phyloP scores from a whole-genome alignment of 148 eudicot species.

The Rhododendron ovatum region DNA sequence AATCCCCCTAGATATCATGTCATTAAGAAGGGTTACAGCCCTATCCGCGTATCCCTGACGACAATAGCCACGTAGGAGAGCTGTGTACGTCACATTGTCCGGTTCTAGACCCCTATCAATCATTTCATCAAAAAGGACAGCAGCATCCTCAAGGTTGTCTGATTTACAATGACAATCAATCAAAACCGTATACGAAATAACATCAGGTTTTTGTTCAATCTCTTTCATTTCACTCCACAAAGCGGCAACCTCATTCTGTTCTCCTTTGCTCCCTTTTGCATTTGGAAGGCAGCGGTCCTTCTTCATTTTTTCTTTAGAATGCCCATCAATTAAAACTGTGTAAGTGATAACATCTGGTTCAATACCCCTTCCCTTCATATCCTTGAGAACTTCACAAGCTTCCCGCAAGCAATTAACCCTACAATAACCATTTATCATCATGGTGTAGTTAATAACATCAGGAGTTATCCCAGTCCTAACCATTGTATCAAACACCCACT shows the following conservation, averaged over 20 bases:
- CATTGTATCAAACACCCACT: slow-evolving; percentile 45
- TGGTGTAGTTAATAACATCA: slow-evolving; percentile 61
- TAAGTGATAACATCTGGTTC: slow-evolving; percentile 57
- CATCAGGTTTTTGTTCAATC: slow-evolving; percentile 43
- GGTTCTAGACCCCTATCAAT: slow-evolving; percentile 48
- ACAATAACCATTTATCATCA: slow-evolving; percentile 66
- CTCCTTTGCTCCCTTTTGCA: slow-evolving; percentile 9
- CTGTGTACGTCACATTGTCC: slow-evolving; percentile 50
- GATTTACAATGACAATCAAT: slow-evolving; percentile 48
- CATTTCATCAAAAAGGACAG: slow-evolving; percentile 50
- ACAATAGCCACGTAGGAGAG: slow-evolving; percentile 47
- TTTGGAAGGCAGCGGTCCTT: slow-evolving; percentile 7
- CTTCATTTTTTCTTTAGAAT: slow-evolving; percentile 23
- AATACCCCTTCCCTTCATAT: slow-evolving; percentile 56
- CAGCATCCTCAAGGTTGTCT: slow-evolving; percentile 46
- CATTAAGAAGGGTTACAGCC: slow-evolving; percentile 39
- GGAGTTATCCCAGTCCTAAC: slow-evolving; percentile 38
- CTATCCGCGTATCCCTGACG: slow-evolving; percentile 27
- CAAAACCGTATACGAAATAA: slow-evolving; percentile 43
- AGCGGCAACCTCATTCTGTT: slow-evolving; percentile 14
- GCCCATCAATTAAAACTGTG: slow-evolving; percentile 64
- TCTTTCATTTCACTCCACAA: slow-evolving; percentile 38
- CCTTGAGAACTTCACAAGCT: slow-evolving; percentile 51
- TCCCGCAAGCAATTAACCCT: slow-evolving; percentile 30
- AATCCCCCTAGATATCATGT: slow-evolving; percentile 39